Percentiles rank a stretch among this genome's conserved stretches.
Evolutionary conservation across 306 rosid species (phyloP).

Genomic region (Argentina anserina): DNA sequence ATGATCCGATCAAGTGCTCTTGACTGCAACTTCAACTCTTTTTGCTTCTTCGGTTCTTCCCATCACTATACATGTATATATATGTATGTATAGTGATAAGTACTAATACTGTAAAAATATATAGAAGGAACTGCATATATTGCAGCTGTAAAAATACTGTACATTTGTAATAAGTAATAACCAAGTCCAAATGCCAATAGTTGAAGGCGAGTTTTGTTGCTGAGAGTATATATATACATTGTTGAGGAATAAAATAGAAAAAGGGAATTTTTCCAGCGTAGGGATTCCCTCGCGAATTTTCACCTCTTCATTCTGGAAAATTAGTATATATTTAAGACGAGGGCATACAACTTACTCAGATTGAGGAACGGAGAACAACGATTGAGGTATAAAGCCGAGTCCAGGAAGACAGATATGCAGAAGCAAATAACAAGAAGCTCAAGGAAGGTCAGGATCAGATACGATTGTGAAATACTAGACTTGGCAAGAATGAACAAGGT

Average conservation of each 20-base stretch:
- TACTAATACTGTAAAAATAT: too few relatives aligned
- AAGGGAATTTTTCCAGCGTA: too few relatives aligned
- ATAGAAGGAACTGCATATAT: not conserved
- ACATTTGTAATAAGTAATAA: not conserved
- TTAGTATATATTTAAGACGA: not conserved
- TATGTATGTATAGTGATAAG: too few relatives aligned
- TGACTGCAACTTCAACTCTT: not conserved
- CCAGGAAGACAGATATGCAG: too few relatives aligned
- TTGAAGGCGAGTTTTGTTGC: not conserved
- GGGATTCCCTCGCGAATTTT: not conserved
- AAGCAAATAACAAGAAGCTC: not conserved
- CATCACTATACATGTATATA: not conserved
- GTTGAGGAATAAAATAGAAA: too few relatives aligned
- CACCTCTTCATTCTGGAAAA: too few relatives aligned
- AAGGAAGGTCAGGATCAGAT: not conserved
- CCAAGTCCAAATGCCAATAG: not conserved
- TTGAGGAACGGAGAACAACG: too few relatives aligned
- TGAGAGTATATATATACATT: not conserved
- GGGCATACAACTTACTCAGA: not conserved
- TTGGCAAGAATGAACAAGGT: not conserved
- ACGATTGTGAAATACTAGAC: not conserved
- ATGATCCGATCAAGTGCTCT: not conserved
- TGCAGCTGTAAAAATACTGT: not conserved
- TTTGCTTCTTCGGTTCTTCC: not conserved
- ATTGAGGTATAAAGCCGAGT: too few relatives aligned